Percentiles rank a stretch among this genome's conserved stretches.
phyloP scores from a whole-genome alignment of 495 filamentous ascomycete species.

The Chaetomium tenue region DNA sequence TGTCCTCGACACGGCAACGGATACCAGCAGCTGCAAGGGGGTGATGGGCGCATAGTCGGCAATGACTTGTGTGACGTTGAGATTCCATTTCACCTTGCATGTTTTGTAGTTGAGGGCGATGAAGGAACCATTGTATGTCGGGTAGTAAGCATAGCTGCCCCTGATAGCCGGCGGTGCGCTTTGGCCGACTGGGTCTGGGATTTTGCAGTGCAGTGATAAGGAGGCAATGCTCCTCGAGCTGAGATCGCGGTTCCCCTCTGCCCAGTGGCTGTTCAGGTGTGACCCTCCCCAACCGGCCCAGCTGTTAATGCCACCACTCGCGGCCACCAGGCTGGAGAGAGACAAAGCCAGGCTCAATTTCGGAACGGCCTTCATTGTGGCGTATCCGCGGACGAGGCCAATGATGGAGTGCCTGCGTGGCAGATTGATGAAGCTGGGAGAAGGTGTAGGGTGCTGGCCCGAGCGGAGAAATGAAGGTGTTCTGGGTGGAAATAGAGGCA shows the following conservation, averaged over 20 bases:
- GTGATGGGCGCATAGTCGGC: background rate
- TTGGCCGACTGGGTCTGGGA: background rate
- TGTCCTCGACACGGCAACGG: constrained; percentile 15
- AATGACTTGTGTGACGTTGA: background rate
- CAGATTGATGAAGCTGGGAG: too few relatives aligned
- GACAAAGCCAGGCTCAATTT: background rate
- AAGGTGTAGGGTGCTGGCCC: too few relatives aligned
- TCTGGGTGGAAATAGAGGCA: too few relatives aligned
- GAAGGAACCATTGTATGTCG: background rate
- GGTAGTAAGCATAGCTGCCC: background rate
- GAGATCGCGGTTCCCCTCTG: background rate
- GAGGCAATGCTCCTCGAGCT: background rate
- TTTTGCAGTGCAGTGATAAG: background rate
- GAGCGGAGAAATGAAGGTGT: too few relatives aligned
- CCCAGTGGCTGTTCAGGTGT: constrained; percentile 4
- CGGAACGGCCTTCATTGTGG: background rate
- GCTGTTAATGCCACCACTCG: background rate
- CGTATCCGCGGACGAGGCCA: background rate
- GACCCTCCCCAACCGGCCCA: background rate
- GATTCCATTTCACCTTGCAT: background rate
- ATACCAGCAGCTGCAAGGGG: background rate
- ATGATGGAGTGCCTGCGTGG: background rate
- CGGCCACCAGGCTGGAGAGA: background rate
- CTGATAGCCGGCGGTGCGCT: background rate
- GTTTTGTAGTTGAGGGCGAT: background rate